Conservation (phyloP, 257 asterid genomes). For the Gentiana straminea region DNA sequence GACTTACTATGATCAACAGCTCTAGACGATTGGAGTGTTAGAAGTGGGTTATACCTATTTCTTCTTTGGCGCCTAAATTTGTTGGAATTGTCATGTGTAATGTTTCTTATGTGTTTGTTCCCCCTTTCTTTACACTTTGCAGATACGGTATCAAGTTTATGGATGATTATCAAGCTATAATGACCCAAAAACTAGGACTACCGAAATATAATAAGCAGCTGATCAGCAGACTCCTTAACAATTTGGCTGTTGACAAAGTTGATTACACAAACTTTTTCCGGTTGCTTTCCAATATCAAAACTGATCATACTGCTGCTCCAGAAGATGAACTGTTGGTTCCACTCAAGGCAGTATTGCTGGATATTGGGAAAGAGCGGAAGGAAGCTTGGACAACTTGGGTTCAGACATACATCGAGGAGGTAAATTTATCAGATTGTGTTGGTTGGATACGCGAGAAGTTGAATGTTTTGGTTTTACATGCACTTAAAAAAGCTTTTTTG, state of each 20-base stretch:
- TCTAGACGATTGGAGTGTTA: too few species aligned
- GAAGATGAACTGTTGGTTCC: slow-evolving; percentile 68
- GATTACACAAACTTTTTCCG: slow-evolving; percentile 98
- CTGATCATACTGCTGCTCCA: slow-evolving; percentile 45
- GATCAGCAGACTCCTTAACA: slow-evolving; percentile 81
- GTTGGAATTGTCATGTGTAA: slow-evolving; percentile 1
- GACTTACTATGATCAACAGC: too few species aligned
- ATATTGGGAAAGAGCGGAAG: slow-evolving; percentile 89
- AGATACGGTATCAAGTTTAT: slow-evolving; percentile 91
- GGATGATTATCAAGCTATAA: slow-evolving; percentile 91
- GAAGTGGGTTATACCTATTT: too few species aligned
- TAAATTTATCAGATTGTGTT: slow-evolving; percentile 5
- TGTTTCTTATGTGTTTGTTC: slow-evolving; percentile 9
- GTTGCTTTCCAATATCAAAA: slow-evolving; percentile 75
- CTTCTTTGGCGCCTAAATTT: neutral
- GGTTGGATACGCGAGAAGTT: too few species aligned
- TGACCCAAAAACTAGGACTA: slow-evolving; percentile 90
- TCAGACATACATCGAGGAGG: slow-evolving; percentile 78
- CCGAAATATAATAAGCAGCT: slow-evolving; percentile 79
- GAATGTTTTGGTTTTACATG: too few species aligned
- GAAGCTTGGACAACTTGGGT: slow-evolving; percentile 96
- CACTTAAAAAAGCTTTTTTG: too few species aligned
- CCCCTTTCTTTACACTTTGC: slow-evolving; percentile 3
- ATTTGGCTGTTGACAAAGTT: slow-evolving; percentile 95
- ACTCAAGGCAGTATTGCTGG: slow-evolving; percentile 82